Conservation (phyloP, 164 flowering plant species). For the Tetrastigma voinierianum region DNA sequence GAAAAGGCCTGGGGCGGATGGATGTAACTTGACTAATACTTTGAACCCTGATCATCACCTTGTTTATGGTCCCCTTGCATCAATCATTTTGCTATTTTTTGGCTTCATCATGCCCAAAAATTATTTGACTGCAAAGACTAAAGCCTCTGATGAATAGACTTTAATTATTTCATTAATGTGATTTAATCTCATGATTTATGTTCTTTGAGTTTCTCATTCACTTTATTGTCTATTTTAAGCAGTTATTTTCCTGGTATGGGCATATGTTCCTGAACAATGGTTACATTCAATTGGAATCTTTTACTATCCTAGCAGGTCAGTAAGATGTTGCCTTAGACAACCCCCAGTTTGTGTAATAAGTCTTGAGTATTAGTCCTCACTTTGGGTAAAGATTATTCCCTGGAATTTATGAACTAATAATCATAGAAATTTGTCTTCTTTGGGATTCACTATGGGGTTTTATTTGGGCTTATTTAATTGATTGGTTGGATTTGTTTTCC, state of each 20-base stretch:
- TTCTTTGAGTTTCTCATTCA: conserved; percentile 6
- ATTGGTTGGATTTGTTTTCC: conserved; percentile 3
- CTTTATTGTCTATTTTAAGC: conserved; percentile 15
- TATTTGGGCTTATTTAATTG: background rate
- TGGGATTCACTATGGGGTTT: background rate
- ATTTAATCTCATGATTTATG: background rate
- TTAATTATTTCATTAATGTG: background rate
- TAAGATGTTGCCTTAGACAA: background rate
- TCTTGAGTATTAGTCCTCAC: too few species aligned
- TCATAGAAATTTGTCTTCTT: background rate
- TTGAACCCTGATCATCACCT: too few species aligned
- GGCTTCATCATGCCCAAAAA: too few species aligned
- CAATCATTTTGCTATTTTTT: too few species aligned
- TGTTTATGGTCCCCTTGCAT: too few species aligned
- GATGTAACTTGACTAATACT: too few species aligned
- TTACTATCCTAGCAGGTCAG: conserved; percentile 87
- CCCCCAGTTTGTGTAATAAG: too few species aligned
- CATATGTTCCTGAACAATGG: conserved; percentile 84
- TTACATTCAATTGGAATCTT: conserved; percentile 68
- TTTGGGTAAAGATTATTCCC: too few species aligned
- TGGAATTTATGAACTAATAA: too few species aligned
- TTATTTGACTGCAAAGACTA: background rate
- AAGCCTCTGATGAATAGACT: background rate
- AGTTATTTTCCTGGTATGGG: conserved; percentile 82
- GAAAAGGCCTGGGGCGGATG: too few species aligned